These are phyloP conservation scores for Aspergillus sparsus DNA, from an alignment of 495 filamentous ascomycete genomes.

Conservation along the genomic window DNA sequence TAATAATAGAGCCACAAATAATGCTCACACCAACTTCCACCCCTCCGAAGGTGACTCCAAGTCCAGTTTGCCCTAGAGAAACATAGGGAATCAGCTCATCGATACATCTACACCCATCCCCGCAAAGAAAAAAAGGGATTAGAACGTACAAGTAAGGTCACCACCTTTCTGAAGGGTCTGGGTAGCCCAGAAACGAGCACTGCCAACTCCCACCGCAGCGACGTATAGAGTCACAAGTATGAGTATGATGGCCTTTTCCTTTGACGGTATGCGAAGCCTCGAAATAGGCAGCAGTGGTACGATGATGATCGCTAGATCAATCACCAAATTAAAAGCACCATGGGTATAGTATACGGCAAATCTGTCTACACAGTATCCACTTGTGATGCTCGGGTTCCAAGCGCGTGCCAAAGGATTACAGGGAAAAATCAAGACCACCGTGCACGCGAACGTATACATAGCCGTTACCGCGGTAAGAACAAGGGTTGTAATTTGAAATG, in stretches of 20 bases:
- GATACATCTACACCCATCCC: neutral
- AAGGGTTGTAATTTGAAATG: neutral
- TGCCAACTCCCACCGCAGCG: neutral
- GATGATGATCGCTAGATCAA: slow-evolving; percentile 4
- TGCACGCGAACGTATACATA: neutral
- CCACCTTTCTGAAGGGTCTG: neutral
- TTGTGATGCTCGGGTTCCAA: neutral
- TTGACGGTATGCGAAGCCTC: neutral
- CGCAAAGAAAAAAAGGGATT: neutral
- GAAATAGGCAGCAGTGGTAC: slow-evolving; percentile 3
- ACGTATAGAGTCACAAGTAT: neutral
- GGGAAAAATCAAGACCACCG: neutral
- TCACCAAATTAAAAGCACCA: neutral
- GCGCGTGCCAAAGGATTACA: neutral
- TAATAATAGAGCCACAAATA: slow-evolving; percentile 8
- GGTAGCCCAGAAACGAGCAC: neutral
- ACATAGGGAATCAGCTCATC: neutral
- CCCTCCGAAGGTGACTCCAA: slow-evolving; percentile 5
- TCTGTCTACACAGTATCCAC: neutral
- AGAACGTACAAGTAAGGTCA: slow-evolving; percentile 2
- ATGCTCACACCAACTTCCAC: slow-evolving; percentile 6
- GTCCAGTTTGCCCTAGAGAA: neutral
- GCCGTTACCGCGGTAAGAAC: neutral
- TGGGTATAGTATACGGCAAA: slow-evolving; percentile 11
- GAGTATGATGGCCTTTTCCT: slow-evolving; percentile 7